A percentile compares a stretch with the other conserved stretches of the same genome.
Conservation (phyloP, 2,329 filamentous ascomycete species). For the Penicillium olsonii region DNA sequence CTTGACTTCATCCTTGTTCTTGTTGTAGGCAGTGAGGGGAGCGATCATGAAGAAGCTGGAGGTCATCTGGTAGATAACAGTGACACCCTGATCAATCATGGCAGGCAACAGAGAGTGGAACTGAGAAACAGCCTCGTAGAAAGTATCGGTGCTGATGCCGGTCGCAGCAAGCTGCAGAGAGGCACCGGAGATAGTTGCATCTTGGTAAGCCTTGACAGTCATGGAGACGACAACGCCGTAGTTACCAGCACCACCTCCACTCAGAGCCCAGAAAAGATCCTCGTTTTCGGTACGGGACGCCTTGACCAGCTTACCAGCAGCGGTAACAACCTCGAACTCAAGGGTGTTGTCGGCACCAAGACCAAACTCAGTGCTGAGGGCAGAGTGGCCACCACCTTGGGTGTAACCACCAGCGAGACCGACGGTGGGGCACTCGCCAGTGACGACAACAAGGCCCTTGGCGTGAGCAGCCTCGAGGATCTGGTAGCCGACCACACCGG, state of each 20-base stretch:
- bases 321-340: constrained; percentile 58
- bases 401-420: constrained; percentile 62
- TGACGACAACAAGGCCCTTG: constrained; percentile 54
- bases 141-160: constrained; percentile 45
- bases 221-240: constrained; percentile 60
- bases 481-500: constrained; percentile 56
- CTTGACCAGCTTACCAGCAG: constrained; percentile 22
- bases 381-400: constrained; percentile 62
- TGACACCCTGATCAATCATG: constrained; percentile 54
- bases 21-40: constrained; percentile 52
- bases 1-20: constrained; percentile 47
- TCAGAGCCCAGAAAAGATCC: constrained; percentile 25
- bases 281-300: constrained; percentile 15
- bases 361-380: constrained; percentile 56
- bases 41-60: constrained; percentile 51
- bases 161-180: constrained; percentile 44
- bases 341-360: constrained; percentile 63
- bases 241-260: constrained; percentile 52
- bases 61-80: constrained; percentile 54
- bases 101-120: constrained; percentile 53
- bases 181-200: constrained; percentile 47
- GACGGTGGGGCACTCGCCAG: constrained; percentile 58
- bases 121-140: constrained; percentile 53
- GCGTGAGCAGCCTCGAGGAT: constrained; percentile 51
- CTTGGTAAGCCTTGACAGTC: constrained; percentile 54